phyloP scores from a whole-genome alignment of 2,329 filamentous ascomycete species.

The Clarireedia paspali region DNA sequence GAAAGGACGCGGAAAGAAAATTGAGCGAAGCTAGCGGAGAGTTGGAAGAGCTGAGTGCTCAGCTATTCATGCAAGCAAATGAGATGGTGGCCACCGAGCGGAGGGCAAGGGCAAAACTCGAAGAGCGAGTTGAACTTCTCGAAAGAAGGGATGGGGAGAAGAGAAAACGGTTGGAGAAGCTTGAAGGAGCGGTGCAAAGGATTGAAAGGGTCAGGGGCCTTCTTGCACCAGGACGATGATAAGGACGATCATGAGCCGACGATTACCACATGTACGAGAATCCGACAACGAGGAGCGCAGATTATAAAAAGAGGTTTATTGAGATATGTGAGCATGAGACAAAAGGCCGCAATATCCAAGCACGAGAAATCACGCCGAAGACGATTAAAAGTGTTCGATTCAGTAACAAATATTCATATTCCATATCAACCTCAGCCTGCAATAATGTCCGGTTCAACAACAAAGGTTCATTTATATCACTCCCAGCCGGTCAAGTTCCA shows the following conservation, averaged over 20 bases:
- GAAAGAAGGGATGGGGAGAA: slow-evolving; percentile 67
- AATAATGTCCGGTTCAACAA: too few species aligned
- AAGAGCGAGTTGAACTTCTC: slow-evolving; percentile 60
- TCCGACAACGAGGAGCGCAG: slow-evolving; percentile 3
- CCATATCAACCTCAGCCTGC: background rate
- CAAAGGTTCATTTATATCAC: background rate
- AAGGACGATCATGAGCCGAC: background rate
- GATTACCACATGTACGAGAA: background rate
- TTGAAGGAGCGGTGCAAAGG: slow-evolving; percentile 63
- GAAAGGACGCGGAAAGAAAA: slow-evolving; percentile 61
- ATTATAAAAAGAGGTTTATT: slow-evolving; percentile 12
- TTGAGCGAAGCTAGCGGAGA: slow-evolving; percentile 61
- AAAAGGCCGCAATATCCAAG: background rate
- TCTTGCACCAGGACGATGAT: slow-evolving; percentile 33
- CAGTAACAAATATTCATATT: background rate
- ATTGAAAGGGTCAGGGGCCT: slow-evolving; percentile 64
- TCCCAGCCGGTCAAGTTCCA: background rate
- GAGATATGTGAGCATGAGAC: slow-evolving; percentile 18
- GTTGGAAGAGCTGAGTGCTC: slow-evolving; percentile 69
- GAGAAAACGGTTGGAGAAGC: slow-evolving; percentile 55
- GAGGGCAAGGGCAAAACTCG: slow-evolving; percentile 60
- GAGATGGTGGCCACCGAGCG: slow-evolving; percentile 79
- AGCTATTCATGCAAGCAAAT: slow-evolving; percentile 75
- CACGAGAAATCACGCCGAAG: background rate
- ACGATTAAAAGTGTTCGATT: background rate